Evolutionary conservation across 345 rosid genomes (phyloP).

Genomic region (Eutrema heterophyllum): DNA sequence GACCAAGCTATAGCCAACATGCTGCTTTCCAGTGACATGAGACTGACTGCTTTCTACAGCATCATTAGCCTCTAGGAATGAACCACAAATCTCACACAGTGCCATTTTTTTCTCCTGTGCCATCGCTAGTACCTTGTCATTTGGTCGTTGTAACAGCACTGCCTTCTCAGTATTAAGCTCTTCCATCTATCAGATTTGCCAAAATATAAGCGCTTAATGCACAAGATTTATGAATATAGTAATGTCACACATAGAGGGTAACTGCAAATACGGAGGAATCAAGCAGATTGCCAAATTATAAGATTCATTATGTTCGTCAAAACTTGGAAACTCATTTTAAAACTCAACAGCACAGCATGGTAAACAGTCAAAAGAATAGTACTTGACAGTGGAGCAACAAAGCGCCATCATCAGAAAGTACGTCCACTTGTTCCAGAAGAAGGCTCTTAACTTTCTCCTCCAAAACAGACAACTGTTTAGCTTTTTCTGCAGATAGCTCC

Average conservation of each 20-base stretch:
- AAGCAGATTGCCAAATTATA: not conserved
- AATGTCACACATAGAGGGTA: too few species aligned
- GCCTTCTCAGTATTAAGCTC: constrained; percentile 75
- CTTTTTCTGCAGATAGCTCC: constrained; percentile 73
- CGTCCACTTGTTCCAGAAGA: constrained; percentile 92
- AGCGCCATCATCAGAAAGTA: constrained; percentile 89
- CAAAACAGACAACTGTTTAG: constrained; percentile 74
- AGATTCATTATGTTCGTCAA: not conserved
- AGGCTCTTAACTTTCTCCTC: constrained; percentile 93
- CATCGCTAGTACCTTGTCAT: constrained; percentile 63
- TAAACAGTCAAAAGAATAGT: not conserved
- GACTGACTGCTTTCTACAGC: constrained; percentile 97
- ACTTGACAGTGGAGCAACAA: constrained; percentile 31
- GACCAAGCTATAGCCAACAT: constrained; percentile 96
- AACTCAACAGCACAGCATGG: not conserved
- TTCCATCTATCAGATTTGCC: constrained; percentile 56
- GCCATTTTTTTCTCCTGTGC: constrained; percentile 98
- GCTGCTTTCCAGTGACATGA: constrained; percentile 95
- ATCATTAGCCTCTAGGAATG: constrained; percentile 95
- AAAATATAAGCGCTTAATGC: not conserved
- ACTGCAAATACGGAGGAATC: not conserved
- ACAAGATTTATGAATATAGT: not conserved
- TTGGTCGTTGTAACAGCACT: constrained; percentile 54
- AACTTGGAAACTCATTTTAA: not conserved
- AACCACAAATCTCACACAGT: constrained; percentile 93